phyloP scores from a whole-genome alignment of 176 grass and related monocot species.

The Chloris gayana region DNA sequence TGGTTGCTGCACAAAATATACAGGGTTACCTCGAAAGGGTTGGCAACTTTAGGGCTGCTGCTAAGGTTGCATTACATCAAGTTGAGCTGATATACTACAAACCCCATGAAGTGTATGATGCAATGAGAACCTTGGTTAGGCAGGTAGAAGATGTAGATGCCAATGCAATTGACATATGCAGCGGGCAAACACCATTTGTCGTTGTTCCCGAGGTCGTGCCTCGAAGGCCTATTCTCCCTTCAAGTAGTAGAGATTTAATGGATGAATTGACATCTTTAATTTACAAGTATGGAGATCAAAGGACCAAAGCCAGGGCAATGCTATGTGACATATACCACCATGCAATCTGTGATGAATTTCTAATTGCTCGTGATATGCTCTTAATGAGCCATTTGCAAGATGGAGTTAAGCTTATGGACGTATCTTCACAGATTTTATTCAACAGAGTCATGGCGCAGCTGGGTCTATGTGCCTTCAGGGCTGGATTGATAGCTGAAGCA shows the following conservation, averaged over 20 bases:
- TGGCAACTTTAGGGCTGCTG: conserved; percentile 72
- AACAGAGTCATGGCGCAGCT: conserved; percentile 93
- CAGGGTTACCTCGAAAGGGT: conserved; percentile 81
- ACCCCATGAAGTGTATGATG: conserved; percentile 95
- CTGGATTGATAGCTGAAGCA: conserved; percentile 84
- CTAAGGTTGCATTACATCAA: conserved; percentile 76
- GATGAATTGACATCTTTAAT: conserved; percentile 79
- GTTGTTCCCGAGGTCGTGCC: conserved; percentile 78
- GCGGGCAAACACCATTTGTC: conserved; percentile 66
- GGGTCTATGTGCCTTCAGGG: conserved; percentile 83
- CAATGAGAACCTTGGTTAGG: conserved; percentile 79
- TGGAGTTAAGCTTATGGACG: conserved; percentile 92
- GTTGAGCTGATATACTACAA: conserved; percentile 97
- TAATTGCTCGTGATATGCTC: conserved; percentile 83
- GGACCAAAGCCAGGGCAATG: conserved; percentile 95
- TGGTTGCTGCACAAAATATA: conserved; percentile 88
- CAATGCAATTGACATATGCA: conserved; percentile 35
- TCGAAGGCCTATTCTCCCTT: conserved; percentile 80
- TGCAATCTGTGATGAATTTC: conserved; percentile 86
- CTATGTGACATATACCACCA: conserved; percentile 98
- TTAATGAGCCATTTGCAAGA: conserved; percentile 98
- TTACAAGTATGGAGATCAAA: conserved; percentile 90
- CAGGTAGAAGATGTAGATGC: conserved; percentile 54
- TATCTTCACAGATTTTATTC: conserved; percentile 91
- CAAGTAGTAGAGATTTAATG: conserved; percentile 75